Percentiles rank a stretch among this genome's conserved stretches.
These are phyloP conservation scores for Pichia sp. DNA, from an alignment of 1,139 yeast species.

Conservation along the genomic window DNA sequence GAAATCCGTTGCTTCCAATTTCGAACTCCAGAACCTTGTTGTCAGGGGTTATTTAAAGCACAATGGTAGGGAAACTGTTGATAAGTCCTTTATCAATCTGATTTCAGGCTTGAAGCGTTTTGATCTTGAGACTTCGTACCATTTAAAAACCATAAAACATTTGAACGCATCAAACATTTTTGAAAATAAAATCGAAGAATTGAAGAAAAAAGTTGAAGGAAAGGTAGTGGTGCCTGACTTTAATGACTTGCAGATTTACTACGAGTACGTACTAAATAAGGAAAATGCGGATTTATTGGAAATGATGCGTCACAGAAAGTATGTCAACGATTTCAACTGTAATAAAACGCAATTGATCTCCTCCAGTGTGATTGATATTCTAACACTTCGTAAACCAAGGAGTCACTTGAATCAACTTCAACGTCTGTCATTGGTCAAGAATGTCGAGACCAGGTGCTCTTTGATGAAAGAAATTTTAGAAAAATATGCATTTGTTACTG, in stretches of 20 bases:
- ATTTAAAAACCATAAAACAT: constrained; percentile 41
- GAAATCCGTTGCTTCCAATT: constrained; percentile 55
- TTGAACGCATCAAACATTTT: constrained; percentile 48
- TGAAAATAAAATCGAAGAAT: constrained; percentile 39
- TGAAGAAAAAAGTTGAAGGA: constrained; percentile 36
- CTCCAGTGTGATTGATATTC: constrained; percentile 35
- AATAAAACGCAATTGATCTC: constrained; percentile 56
- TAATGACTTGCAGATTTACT: constrained; percentile 56
- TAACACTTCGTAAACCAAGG: constrained; percentile 24
- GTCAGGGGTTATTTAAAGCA: constrained; percentile 39
- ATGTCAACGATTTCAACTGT: constrained; percentile 63
- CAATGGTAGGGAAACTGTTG: constrained; percentile 26
- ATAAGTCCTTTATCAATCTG: constrained; percentile 59
- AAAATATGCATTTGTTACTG: constrained; percentile 82
- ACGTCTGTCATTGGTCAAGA: constrained; percentile 33
- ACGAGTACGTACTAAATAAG: constrained; percentile 48
- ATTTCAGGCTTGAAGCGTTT: constrained; percentile 38
- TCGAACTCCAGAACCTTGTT: constrained; percentile 39
- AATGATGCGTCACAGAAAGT: constrained; percentile 52
- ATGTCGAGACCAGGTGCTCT: constrained; percentile 42
- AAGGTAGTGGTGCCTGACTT: constrained; percentile 37
- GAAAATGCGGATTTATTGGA: constrained; percentile 49
- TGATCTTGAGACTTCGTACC: constrained; percentile 47
- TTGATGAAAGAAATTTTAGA: constrained; percentile 53
- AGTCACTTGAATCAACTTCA: constrained; percentile 22